Percentiles rank a stretch among this genome's conserved stretches.
Evolutionary conservation across 306 rosid species (phyloP).

Genomic region (Vicia faba): DNA sequence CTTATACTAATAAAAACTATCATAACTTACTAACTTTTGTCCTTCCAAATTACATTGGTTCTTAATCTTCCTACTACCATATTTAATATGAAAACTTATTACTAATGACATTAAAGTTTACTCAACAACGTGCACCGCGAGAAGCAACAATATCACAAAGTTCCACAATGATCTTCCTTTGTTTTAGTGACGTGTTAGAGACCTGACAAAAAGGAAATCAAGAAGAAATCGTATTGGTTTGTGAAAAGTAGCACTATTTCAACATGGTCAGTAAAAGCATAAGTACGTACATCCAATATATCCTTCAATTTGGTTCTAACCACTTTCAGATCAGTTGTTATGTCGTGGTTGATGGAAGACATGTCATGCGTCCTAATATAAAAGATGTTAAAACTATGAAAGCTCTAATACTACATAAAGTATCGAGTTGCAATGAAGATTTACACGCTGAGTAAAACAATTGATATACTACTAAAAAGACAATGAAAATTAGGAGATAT

Average conservation of each 20-base stretch:
- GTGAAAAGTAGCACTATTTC: not conserved
- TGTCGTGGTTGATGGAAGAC: conserved; percentile 90
- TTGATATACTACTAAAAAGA: conserved; percentile 8
- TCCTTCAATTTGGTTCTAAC: conserved; percentile 76
- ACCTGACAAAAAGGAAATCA: conserved; percentile 50
- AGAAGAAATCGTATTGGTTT: conserved; percentile 28
- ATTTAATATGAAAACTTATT: no score
- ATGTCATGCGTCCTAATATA: conserved; percentile 85
- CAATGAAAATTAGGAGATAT: conserved; percentile 5
- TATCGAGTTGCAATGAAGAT: not conserved
- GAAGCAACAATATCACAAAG: conserved; percentile 78
- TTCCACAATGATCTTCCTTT: conserved; percentile 62
- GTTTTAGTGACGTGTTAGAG: conserved; percentile 73
- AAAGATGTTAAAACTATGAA: conserved; percentile 34
- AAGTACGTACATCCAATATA: conserved; percentile 64
- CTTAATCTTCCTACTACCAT: no score
- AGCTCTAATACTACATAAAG: conserved; percentile 19
- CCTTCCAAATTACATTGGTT: no score
- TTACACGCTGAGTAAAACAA: conserved; percentile 20
- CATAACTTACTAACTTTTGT: no score
- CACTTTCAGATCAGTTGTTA: conserved; percentile 72
- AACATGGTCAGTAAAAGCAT: conserved; percentile 8
- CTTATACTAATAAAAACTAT: no score
- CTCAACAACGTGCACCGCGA: conserved; percentile 87
- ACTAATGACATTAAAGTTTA: no score